These are phyloP conservation scores for Sanghuangporus weigelae DNA, from an alignment of 1,284 basidiomycete species.

Conservation along the genomic window DNA sequence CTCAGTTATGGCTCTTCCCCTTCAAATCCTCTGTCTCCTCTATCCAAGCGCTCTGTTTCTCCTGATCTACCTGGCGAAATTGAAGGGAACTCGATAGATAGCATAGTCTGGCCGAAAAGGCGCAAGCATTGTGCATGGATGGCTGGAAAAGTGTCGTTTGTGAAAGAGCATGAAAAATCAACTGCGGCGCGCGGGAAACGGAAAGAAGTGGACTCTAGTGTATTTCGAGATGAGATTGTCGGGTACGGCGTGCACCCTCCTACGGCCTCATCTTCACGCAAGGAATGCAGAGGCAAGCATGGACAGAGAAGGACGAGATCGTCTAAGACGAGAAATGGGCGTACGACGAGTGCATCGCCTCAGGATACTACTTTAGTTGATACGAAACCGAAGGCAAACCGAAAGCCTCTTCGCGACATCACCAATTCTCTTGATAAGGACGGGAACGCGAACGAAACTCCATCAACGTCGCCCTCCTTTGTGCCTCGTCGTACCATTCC, in stretches of 20 bases:
- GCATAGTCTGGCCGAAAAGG: background rate
- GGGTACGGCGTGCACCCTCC: background rate
- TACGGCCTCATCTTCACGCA: background rate
- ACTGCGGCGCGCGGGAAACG: background rate
- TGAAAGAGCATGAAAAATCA: background rate
- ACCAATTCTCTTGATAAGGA: background rate
- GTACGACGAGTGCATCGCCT: background rate
- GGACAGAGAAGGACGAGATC: background rate
- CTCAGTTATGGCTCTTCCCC: too few relatives aligned
- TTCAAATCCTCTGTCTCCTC: too few relatives aligned
- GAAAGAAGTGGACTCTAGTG: background rate
- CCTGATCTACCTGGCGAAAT: background rate
- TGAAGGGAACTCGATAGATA: background rate
- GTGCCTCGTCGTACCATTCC: background rate
- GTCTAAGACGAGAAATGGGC: background rate
- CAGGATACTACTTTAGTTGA: background rate
- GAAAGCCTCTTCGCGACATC: background rate
- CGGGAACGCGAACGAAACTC: background rate
- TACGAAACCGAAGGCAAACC: background rate
- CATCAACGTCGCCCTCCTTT: background rate
- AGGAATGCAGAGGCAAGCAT: background rate
- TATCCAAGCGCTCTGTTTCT: background rate
- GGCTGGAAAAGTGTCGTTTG: background rate
- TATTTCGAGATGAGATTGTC: background rate
- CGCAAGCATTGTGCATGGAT: slow-evolving; percentile 4